These are phyloP conservation scores for Cyathus striatus DNA, from an alignment of 768 basidiomycete genomes.

Conservation along the genomic window DNA sequence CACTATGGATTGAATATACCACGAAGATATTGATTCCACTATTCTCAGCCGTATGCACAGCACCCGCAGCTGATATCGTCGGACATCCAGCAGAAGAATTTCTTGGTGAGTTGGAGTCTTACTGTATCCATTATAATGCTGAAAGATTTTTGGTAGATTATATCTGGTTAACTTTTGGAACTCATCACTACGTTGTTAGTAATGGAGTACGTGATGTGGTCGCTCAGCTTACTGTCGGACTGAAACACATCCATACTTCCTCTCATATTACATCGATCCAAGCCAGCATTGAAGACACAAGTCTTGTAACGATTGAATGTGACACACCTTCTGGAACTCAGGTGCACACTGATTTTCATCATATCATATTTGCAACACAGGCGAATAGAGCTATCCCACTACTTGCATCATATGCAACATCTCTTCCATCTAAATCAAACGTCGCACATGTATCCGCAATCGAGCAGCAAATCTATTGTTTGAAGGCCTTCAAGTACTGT, in stretches of 20 bases:
- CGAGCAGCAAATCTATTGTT: constrained; percentile 39
- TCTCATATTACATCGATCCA: constrained; percentile 43
- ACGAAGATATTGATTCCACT: constrained; percentile 53
- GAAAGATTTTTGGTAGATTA: constrained; percentile 42
- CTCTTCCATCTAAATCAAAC: constrained; percentile 22
- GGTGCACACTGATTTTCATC: constrained; percentile 47
- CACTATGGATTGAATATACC: constrained; percentile 47
- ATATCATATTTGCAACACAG: constrained; percentile 71
- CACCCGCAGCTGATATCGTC: constrained; percentile 47
- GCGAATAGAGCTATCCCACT: constrained; percentile 58
- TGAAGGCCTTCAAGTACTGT: constrained; percentile 50
- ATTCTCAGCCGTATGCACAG: constrained; percentile 72
- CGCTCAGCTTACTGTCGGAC: constrained; percentile 33
- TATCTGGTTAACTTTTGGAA: constrained; percentile 61
- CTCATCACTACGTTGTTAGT: constrained; percentile 61
- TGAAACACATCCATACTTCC: constrained; percentile 50
- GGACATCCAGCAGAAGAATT: constrained; percentile 60
- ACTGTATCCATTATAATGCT: background rate
- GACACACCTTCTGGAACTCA: constrained; percentile 17
- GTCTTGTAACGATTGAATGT: constrained; percentile 33
- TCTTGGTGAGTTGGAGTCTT: constrained; percentile 40
- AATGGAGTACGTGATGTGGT: constrained; percentile 61
- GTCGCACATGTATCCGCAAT: constrained; percentile 24
- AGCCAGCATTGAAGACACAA: constrained; percentile 26
- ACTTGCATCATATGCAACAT: constrained; percentile 38